Base-by-base conservation (phyloP, 2,329 filamentous ascomycete genomes). In the Scolecobasidium constrictum region DNA sequence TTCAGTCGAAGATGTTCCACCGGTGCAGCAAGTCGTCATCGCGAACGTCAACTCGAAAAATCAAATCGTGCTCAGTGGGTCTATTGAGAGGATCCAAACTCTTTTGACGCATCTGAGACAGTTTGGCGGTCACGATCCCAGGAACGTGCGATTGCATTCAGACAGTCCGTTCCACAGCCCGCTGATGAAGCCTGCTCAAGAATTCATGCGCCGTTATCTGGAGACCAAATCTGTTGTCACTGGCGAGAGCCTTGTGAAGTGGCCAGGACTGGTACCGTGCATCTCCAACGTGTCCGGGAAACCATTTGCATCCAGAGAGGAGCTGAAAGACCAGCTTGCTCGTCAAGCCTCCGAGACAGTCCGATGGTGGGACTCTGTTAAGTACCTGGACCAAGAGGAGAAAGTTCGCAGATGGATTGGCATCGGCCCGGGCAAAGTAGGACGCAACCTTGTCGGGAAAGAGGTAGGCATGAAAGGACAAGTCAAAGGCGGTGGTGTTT, bases 41-140 rank as follows among this genome's bases (percentile, higher is more conserved):
- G 90, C 87, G 46, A 95, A 96, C 62, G 79, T 94, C 64, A 96
- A 96, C 66, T 86, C 81, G 60, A 92, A 87, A 66, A 94, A 94
- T 58, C 90, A 96, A 65, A 94, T 96, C 53, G 90, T 95, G 40
- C 70, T 96, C 41, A 92, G 84, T 56, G 90, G 90, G 26, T 90
- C 80, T 61, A 81, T 95, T 42, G 80, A 81, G 53, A 74, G 79
- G 52, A 94, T 95, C 60, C 80, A 78, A 54, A 81, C 80, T 44
- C 76, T 95, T 15, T 68, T 95, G 42, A 79, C 84, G 9, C 87
- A 95, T 58, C 72, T 96, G 45, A 72, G 87, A 40, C 86, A 93
- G 58, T 95, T 94, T 57, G 77, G 86, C 7, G 88, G 88, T 9
- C 87, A 95, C 58, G 90, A 95, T 61, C 88, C 90, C 3, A 73